Percentiles rank a stretch among this genome's conserved stretches.
These are phyloP conservation scores for Moricandia moricandioides DNA, from an alignment of 345 rosid genomes.

Conservation along the genomic window DNA sequence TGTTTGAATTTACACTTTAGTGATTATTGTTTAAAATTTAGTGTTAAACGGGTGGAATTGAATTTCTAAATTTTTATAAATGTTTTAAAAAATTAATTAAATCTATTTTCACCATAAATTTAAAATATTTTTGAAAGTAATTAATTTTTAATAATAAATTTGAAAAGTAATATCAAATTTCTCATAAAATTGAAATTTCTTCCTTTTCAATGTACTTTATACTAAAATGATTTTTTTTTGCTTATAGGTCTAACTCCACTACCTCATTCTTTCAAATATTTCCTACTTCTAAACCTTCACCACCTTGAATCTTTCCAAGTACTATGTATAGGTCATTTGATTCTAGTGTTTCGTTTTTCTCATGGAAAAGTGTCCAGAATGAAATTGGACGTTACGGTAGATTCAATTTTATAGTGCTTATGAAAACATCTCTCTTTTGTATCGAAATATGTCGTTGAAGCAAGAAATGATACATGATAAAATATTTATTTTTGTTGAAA, in stretches of 20 bases:
- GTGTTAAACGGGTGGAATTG: no score
- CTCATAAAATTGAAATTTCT: no score
- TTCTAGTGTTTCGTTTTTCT: not conserved
- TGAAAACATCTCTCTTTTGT: not conserved
- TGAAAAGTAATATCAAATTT: no score
- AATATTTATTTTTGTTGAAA: not conserved
- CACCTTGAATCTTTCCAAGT: not conserved
- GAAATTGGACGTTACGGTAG: not conserved
- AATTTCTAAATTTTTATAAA: no score
- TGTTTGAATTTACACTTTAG: no score
- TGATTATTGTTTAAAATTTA: no score
- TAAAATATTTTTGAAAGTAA: no score
- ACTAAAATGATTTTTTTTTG: conserved; percentile 14
- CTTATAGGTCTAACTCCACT: conserved; percentile 32
- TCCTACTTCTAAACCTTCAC: not conserved
- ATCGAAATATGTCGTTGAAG: not conserved
- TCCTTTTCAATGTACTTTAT: not conserved
- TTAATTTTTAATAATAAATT: no score
- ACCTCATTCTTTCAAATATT: conserved; percentile 13
- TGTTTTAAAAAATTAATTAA: no score
- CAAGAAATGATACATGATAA: not conserved
- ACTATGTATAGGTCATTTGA: not conserved
- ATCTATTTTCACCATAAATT: no score
- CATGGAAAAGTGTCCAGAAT: not conserved
- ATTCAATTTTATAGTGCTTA: not conserved